Evolutionary conservation across 768 basidiomycete species (phyloP).

Genomic region (Saitozyma sp.): DNA sequence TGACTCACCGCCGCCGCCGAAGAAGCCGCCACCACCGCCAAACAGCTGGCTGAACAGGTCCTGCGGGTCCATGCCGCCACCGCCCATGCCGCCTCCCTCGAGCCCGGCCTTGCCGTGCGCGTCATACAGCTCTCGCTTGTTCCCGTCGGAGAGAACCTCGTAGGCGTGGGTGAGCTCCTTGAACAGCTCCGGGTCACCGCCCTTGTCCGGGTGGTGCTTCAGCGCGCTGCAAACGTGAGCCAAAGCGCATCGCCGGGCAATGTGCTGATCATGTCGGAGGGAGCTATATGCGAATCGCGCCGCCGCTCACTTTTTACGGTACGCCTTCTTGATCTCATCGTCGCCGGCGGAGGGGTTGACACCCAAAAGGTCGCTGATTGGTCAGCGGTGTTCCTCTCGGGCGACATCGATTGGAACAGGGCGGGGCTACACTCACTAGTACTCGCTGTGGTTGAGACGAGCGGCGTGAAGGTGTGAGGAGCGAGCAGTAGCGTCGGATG

Average conservation of each 20-base stretch:
- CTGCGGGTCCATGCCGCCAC: constrained; percentile 82
- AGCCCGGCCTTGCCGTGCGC: constrained; percentile 83
- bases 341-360: constrained; percentile 76
- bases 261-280: constrained; percentile 44
- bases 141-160: constrained; percentile 83
- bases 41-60: constrained; percentile 98
- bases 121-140: constrained; percentile 64
- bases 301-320: constrained; percentile 75
- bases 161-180: constrained; percentile 80
- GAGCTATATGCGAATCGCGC: no score
- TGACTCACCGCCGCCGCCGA: constrained; percentile 60
- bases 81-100: constrained; percentile 50
- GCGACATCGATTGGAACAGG: background rate
- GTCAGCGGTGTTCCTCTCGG: constrained; percentile 3
- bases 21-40: constrained; percentile 56
- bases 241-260: background rate
- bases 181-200: constrained; percentile 90
- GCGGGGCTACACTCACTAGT: constrained; percentile 35
- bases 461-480: background rate
- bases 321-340: constrained; percentile 80
- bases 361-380: constrained; percentile 76
- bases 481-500: background rate
- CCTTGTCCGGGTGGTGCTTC: constrained; percentile 32
- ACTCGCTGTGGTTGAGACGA: constrained; percentile 36
- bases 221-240: constrained; percentile 21